Base-by-base conservation (phyloP, 345 rosid genomes). In the Litchi chinensis region DNA sequence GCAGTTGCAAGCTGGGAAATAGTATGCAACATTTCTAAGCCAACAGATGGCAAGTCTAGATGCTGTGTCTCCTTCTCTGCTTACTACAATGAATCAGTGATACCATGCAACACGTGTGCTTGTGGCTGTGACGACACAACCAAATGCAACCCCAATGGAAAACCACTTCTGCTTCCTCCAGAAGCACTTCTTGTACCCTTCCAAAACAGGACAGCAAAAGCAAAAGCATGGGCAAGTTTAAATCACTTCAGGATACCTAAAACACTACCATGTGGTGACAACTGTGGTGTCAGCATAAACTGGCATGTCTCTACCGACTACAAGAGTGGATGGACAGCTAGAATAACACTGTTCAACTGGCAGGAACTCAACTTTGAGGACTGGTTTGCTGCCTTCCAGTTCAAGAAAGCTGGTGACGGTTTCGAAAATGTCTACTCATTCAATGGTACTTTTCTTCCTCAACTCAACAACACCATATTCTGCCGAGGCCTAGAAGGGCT, bases 41-140 rank as follows among this genome's bases (percentile, higher is more conserved):
- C 87, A 10, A 71, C 62, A 2, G 8, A 82, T 21, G 64, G 74
- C 37, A 83, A 66, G 0, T 84, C 87, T 0, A 83, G 77, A 77
- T 88, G 94, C 32, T 91, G 92, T 1, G 94, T 89, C 37, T 83
- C 91, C 8, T 91, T 89, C 81, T 91, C 94, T 1, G 80, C 92
- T 2, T 91, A 85, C 43, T 88, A 78, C 86, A 89, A 86, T 56
- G 84, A 84, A 18, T 88, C 91, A 13, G 82, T 78, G 18, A 68
- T 91, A 39, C 94, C 92, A 3, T 91, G 94, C 78, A 82, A 73
- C 43, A 84, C 91, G 1, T 88, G 92, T 62, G 89, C 92, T 22
- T 89, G 91, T 19, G 91, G 92, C 8, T 85, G 88, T 64, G 13
- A 57, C 46, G 81, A 81, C n/a, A 74, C 71, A 26, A 57, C 57